Evolutionary conservation across 2,329 filamentous ascomycete species (phyloP).

Genomic region (Fusarium sp.): DNA sequence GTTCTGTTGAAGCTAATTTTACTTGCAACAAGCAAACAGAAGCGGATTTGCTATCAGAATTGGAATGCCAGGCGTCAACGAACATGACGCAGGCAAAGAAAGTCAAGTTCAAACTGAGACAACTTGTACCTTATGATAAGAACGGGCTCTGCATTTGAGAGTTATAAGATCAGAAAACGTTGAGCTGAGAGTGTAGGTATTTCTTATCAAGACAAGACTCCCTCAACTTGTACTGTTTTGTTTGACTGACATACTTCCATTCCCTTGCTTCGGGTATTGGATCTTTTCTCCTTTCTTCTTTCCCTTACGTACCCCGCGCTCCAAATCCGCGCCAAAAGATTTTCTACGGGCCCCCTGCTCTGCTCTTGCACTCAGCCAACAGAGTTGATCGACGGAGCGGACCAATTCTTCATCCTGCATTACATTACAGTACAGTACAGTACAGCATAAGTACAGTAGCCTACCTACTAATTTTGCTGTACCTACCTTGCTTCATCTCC

Average conservation of each 20-base stretch:
- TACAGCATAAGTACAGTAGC: constrained; percentile 11
- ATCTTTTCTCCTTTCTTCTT: neutral
- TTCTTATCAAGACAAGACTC: neutral
- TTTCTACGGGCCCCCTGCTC: constrained; percentile 35
- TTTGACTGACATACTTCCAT: neutral
- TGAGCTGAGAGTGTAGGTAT: neutral
- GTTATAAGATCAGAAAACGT: neutral
- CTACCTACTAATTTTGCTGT: constrained; percentile 3
- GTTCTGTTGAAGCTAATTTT: neutral
- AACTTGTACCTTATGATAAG: neutral
- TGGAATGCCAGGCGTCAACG: constrained; percentile 23
- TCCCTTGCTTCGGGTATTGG: neutral
- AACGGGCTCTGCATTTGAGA: neutral
- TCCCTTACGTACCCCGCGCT: constrained; percentile 37
- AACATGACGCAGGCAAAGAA: constrained; percentile 33
- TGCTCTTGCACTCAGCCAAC: constrained; percentile 7
- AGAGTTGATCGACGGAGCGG: constrained; percentile 31
- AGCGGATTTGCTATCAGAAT: neutral
- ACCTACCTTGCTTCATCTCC: neutral
- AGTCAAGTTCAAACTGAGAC: neutral
- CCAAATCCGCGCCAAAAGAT: constrained; percentile 36
- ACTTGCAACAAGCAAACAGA: neutral
- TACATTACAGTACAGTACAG: constrained; percentile 30
- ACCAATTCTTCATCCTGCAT: constrained; percentile 44
- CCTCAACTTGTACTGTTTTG: too few species aligned